A percentile compares a stretch with the other conserved stretches of the same genome.
Conservation (phyloP, 2,329 filamentous ascomycete species). For the Metarhizium rileyi region DNA sequence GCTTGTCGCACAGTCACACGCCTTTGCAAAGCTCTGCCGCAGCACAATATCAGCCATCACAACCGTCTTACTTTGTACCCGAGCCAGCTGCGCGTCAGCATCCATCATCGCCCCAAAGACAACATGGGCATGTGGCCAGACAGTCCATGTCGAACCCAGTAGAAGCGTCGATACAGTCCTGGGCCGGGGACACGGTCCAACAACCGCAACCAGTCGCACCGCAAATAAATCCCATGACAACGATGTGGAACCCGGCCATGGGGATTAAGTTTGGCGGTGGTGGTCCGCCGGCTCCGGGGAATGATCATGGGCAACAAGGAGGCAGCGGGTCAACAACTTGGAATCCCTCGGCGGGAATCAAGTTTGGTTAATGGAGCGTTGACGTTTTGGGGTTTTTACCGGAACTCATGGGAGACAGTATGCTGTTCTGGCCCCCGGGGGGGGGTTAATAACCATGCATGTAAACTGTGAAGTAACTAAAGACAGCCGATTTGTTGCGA, state of each 20-base stretch:
- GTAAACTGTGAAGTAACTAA: no score
- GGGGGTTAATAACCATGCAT: no score
- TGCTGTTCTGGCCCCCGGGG: no score
- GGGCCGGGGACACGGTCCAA: constrained; percentile 47
- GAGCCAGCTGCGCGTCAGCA: constrained; percentile 9
- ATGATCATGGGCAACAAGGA: constrained; percentile 11
- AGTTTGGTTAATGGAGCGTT: constrained; percentile 39
- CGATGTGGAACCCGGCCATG: constrained; percentile 65
- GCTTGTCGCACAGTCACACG: constrained; percentile 21
- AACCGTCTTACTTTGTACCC: constrained; percentile 9
- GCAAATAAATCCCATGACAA: constrained; percentile 20
- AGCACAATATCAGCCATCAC: constrained; percentile 7
- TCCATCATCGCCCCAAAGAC: constrained; percentile 14
- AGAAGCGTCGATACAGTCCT: constrained; percentile 49
- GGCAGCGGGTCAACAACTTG: constrained; percentile 35
- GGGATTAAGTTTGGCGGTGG: constrained; percentile 59
- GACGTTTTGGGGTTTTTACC: no score
- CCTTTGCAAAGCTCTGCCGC: constrained; percentile 5
- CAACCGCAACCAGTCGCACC: constrained; percentile 40
- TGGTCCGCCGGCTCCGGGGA: constrained; percentile 6
- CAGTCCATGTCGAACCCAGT: constrained; percentile 19
- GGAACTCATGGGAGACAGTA: no score
- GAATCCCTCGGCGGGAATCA: constrained; percentile 49
- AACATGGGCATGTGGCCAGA: constrained; percentile 15
- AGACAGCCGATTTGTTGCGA: no score